Conservation (phyloP, 352 stramenopile genomes). For the Lagenidium giganteum region DNA sequence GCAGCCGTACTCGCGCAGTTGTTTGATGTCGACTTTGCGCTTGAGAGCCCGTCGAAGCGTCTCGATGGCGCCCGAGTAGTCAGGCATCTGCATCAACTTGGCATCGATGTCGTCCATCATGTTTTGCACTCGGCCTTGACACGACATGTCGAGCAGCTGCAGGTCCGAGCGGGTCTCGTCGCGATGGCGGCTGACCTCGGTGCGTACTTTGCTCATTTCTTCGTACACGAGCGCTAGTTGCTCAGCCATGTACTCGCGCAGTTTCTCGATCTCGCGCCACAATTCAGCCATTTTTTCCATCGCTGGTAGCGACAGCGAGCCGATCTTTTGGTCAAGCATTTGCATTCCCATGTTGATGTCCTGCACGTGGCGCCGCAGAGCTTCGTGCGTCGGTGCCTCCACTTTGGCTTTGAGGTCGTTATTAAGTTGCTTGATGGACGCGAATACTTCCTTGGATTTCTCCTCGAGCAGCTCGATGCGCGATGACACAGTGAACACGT, state of each 20-base stretch:
- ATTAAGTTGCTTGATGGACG: constrained; percentile 56
- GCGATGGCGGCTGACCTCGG: neutral
- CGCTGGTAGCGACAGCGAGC: constrained; percentile 24
- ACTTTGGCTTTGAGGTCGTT: constrained; percentile 53
- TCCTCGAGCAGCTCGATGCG: constrained; percentile 69
- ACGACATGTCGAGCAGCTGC: too few species aligned
- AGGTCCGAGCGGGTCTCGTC: too few species aligned
- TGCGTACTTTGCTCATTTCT: constrained; percentile 28
- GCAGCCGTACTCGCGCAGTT: constrained; percentile 61
- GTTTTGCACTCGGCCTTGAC: too few species aligned
- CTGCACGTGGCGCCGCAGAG: constrained; percentile 41
- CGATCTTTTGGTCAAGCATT: constrained; percentile 35
- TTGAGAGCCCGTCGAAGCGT: constrained; percentile 30
- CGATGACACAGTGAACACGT: constrained; percentile 70
- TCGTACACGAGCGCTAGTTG: constrained; percentile 28
- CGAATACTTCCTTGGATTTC: constrained; percentile 63
- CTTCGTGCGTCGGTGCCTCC: constrained; percentile 31
- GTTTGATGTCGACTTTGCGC: constrained; percentile 58
- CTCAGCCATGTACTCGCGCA: constrained; percentile 26
- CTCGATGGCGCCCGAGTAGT: constrained; percentile 41
- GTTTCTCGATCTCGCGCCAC: constrained; percentile 23
- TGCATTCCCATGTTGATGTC: constrained; percentile 50
- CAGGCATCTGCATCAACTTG: constrained; percentile 35
- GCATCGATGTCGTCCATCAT: constrained; percentile 20
- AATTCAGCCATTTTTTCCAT: constrained; percentile 45